Conservation (phyloP, 2,329 filamentous ascomycete species). For the Fusarium lyarnte region DNA sequence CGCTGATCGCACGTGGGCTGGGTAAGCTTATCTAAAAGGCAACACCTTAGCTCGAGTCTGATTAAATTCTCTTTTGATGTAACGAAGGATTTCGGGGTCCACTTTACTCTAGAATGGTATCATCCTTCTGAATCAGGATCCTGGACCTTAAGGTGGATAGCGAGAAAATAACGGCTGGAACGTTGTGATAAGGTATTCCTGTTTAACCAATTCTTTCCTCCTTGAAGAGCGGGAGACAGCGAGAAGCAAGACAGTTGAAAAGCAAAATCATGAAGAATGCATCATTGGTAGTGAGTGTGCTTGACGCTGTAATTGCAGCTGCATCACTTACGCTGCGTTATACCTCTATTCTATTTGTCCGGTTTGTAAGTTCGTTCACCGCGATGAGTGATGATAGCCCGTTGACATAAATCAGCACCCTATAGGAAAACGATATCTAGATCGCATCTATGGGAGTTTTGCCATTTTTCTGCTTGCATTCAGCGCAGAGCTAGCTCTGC, state of each 20-base stretch:
- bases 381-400: fast-evolving
- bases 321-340: background rate
- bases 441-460: background rate
- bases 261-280: fast-evolving
- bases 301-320: background rate
- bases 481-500: background rate
- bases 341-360: background rate
- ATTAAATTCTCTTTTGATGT: fast-evolving
- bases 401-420: background rate
- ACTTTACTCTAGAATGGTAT: fast-evolving
- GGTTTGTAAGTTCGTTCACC: background rate
- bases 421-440: background rate
- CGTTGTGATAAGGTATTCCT: background rate
- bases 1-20: background rate
- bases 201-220: background rate
- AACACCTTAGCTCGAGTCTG: fast-evolving
- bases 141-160: background rate
- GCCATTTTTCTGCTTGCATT: background rate
- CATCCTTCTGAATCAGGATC: background rate
- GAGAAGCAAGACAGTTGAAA: fast-evolving
- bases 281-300: fast-evolving
- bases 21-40: background rate
- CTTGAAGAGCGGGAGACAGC: fast-evolving
- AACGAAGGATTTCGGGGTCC: background rate
- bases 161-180: background rate